Evolutionary conservation across 2,329 filamentous ascomycete species (phyloP).

Genomic region (Colletotrichum cereale): DNA sequence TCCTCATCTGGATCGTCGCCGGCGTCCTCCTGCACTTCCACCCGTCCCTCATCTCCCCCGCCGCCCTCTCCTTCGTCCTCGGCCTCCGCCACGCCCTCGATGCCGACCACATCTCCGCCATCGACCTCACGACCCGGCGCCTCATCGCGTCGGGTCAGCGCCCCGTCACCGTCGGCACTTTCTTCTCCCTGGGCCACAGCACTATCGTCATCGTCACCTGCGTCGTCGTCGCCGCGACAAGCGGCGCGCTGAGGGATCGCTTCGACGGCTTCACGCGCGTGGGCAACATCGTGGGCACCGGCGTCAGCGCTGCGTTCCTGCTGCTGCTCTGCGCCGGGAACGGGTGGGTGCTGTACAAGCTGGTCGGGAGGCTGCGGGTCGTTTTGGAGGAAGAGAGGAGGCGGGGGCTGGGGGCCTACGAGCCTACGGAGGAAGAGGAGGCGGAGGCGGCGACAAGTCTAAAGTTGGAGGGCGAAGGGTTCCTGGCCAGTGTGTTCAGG

Average conservation of each 20-base stretch:
- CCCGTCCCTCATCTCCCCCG: slow-evolving; percentile 78
- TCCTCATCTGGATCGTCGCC: slow-evolving; percentile 65
- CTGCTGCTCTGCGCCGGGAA: slow-evolving; percentile 88
- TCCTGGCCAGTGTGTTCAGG: slow-evolving; percentile 78
- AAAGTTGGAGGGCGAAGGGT: slow-evolving; percentile 81
- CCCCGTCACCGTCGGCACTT: slow-evolving; percentile 93
- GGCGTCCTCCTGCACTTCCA: slow-evolving; percentile 67
- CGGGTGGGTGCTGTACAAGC: slow-evolving; percentile 83
- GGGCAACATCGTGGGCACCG: slow-evolving; percentile 90
- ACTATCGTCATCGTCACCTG: slow-evolving; percentile 94
- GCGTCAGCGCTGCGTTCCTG: slow-evolving; percentile 85
- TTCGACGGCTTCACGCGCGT: slow-evolving; percentile 85
- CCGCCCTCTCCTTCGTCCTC: slow-evolving; percentile 87
- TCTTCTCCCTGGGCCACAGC: slow-evolving; percentile 93
- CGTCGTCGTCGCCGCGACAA: slow-evolving; percentile 90
- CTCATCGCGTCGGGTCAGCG: slow-evolving; percentile 87
- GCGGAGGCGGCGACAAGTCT: slow-evolving; percentile 62
- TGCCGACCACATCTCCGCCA: slow-evolving; percentile 89
- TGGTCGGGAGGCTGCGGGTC: slow-evolving; percentile 75
- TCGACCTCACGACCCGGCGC: slow-evolving; percentile 93
- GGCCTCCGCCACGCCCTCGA: slow-evolving; percentile 96
- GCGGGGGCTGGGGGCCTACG: slow-evolving; percentile 43
- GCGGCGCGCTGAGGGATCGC: slow-evolving; percentile 81
- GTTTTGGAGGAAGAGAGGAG: slow-evolving; percentile 63
- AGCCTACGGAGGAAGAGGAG: slow-evolving; percentile 44